Evolutionary conservation across 306 rosid genomes (phyloP).

Genomic region (Rubus parviflorus): DNA sequence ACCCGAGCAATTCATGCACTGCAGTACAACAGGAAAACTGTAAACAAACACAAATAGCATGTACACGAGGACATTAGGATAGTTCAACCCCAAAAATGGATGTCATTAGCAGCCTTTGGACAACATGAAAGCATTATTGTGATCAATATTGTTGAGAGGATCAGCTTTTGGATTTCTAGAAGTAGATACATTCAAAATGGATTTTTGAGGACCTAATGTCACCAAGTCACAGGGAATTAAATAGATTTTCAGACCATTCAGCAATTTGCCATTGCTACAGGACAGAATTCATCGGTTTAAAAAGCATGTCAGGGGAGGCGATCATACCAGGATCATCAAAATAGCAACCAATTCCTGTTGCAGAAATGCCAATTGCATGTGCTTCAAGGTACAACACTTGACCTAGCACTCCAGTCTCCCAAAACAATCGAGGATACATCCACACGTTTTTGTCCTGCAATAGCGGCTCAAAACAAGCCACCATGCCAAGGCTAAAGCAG

Average conservation of each 20-base stretch:
- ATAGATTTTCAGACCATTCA: background rate
- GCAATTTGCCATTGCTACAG: slow-evolving; percentile 1
- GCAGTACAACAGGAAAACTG: slow-evolving; percentile 34
- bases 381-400: slow-evolving; percentile 95
- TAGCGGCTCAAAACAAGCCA: slow-evolving; percentile 68
- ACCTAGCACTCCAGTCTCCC: slow-evolving; percentile 99
- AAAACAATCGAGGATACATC: slow-evolving; percentile 96
- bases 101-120: background rate
- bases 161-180: background rate
- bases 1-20: slow-evolving; percentile 86
- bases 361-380: slow-evolving; percentile 85
- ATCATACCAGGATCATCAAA: slow-evolving; percentile 84
- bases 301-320: slow-evolving; percentile 12
- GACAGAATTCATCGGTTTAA: slow-evolving; percentile 13
- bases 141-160: background rate
- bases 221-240: background rate
- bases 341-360: slow-evolving; percentile 98
- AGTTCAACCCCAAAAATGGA: background rate
- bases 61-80: background rate
- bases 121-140: background rate
- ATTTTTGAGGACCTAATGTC: background rate
- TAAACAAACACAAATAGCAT: background rate
- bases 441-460: slow-evolving; percentile 55
- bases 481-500: slow-evolving; percentile 96
- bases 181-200: background rate